Evolutionary conservation across 371 early-diverging fungal genomes (phyloP).

Genomic region (Mucor ambiguus): DNA sequence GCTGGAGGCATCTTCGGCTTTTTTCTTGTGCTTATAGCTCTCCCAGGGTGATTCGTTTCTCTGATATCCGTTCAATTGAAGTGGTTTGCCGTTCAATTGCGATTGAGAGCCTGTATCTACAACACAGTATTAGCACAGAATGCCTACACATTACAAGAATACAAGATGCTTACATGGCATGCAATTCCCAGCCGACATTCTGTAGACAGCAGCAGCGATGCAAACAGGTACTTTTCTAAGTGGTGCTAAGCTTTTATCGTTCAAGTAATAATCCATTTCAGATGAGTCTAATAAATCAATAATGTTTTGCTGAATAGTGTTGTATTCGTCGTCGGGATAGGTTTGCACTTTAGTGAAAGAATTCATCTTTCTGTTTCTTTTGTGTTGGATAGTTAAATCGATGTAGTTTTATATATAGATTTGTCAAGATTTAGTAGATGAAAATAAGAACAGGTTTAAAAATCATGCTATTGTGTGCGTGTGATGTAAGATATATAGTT

Average conservation of each 20-base stretch:
- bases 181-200: conserved; percentile 25
- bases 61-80: conserved; percentile 1
- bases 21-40: conserved; percentile 5
- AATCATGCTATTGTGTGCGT: background rate
- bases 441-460: conserved; percentile 1
- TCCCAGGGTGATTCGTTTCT: conserved; percentile 21
- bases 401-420: background rate
- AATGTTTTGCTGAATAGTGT: conserved; percentile 5
- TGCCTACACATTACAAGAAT: background rate
- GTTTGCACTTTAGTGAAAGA: background rate
- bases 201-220: conserved; percentile 24
- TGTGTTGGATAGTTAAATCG: background rate
- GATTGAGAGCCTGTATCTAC: conserved; percentile 1
- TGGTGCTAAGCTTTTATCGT: conserved; percentile 8
- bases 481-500: background rate
- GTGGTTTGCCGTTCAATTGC: background rate
- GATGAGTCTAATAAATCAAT: conserved; percentile 12
- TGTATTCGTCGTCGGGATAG: background rate
- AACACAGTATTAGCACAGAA: background rate
- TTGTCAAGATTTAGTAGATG: conserved; percentile 4
- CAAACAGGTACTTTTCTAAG: conserved; percentile 19
- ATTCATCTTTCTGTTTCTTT: conserved; percentile 6
- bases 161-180: conserved; percentile 17
- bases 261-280: conserved; percentile 16
- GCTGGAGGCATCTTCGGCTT: conserved; percentile 10